Evolutionary conservation across 2,329 filamentous ascomycete genomes (phyloP), one percentile per base, ranked within the genome.

Genomic region (Colletotrichum viniferum): DNA sequence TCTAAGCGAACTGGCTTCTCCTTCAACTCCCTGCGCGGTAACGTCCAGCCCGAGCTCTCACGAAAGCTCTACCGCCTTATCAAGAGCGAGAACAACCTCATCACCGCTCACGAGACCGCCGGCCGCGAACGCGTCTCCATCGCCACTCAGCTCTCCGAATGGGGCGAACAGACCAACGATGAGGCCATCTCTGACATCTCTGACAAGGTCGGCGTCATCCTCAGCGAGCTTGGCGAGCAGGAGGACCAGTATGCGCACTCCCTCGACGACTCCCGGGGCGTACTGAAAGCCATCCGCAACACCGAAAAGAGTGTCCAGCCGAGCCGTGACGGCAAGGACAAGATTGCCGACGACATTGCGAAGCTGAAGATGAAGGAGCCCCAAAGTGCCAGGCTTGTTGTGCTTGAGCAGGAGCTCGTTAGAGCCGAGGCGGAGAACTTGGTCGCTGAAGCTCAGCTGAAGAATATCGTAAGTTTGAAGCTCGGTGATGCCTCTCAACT

Each of bases 251-350:
- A 96, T 84, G 95, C 96, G 6, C 94, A 96, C 84, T 93, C 93
- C 64, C 85, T 99, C 71, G 97, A 99, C 84, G 96, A 98, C 77
- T 95, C 94, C 79, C 91, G 97, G 64, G 90, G 88, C 38, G 86
- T 95, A 28, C 88, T 99, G 84, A 99, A 99, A 90, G 91, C 95
- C 78, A 97, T 99, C 79, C 92, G 97, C 78, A 98, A 99, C 85
- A 98, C 96, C 16, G 97, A 99, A 88, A 94, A 94, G 86, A 97
- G 95, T 78, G 96, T 99, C 18, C 96, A 98, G 88, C 97, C 97
- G 8, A 96, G 94, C 81, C 91, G 97, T 74, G 96, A 98, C 79
- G 91, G 94, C 80, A 97, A 97, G 86, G 88, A 90, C 77, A 98
- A 97, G 90, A 93, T 98, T 77, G 90, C 93, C 74, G 96, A 98